Evolutionary conservation across 106 monocot species (phyloP).

Genomic region (Acorus calamus): DNA sequence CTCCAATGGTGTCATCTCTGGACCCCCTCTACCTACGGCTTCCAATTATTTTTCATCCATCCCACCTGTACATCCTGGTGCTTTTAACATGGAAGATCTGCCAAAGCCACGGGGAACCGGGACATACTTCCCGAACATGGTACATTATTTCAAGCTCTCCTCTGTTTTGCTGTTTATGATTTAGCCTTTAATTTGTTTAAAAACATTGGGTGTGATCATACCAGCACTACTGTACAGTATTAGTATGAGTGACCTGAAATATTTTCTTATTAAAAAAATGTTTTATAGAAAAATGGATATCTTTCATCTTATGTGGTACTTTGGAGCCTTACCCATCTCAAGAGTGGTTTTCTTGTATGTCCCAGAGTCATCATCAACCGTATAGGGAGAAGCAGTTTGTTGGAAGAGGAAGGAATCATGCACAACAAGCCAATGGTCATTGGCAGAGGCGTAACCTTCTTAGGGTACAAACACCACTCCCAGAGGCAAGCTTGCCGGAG

Average conservation of each 20-base stretch:
- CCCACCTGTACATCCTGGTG: slow-evolving; percentile 15
- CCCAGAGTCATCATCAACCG: slow-evolving; percentile 23
- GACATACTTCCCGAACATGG: slow-evolving; percentile 69
- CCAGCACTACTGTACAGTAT: background rate
- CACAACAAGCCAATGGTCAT: slow-evolving; percentile 9
- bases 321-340: background rate
- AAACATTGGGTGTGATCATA: background rate
- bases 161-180: background rate
- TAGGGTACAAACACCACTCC: background rate
- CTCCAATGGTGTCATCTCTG: slow-evolving; percentile 28
- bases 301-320: background rate
- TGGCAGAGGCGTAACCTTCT: slow-evolving; percentile 15
- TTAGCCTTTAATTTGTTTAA: background rate
- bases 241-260: too few species aligned
- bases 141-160: slow-evolving; percentile 16
- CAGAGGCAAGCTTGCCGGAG: slow-evolving; percentile 15
- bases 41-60: slow-evolving; percentile 13
- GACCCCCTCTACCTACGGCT: slow-evolving; percentile 29
- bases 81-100: slow-evolving; percentile 34
- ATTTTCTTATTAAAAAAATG: too few species aligned
- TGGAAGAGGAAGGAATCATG: slow-evolving; percentile 29
- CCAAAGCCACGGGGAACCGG: slow-evolving; percentile 56
- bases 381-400: slow-evolving; percentile 25
- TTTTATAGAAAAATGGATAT: too few species aligned
- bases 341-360: too few species aligned